A percentile compares a stretch with the other conserved stretches of the same genome.
These are phyloP conservation scores for Pyrus bretschneideri DNA, from an alignment of 306 rosid genomes.

Conservation along the genomic window DNA sequence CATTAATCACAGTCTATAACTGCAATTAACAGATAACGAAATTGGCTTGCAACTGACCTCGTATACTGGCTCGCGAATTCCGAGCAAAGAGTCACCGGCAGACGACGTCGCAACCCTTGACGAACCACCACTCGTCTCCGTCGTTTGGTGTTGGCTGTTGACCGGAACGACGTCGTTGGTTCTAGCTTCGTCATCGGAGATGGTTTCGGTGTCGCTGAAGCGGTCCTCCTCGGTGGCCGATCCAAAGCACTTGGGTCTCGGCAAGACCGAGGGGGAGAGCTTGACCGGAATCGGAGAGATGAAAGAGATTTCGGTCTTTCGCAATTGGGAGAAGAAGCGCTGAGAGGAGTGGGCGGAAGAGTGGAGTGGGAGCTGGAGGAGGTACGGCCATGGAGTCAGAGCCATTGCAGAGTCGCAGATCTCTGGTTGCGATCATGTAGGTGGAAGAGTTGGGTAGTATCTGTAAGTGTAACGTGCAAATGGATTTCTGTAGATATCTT, in stretches of 20 bases:
- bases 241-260: slow-evolving; percentile 36
- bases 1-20: background rate
- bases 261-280: slow-evolving; percentile 8
- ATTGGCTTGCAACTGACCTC: slow-evolving; percentile 40
- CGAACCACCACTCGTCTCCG: slow-evolving; percentile 7
- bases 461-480: background rate
- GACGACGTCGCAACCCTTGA: slow-evolving; percentile 35
- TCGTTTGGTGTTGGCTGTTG: background rate
- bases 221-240: slow-evolving; percentile 64
- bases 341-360: slow-evolving; percentile 28
- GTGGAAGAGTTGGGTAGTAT: background rate
- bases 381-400: slow-evolving; percentile 32
- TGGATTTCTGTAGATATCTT: background rate
- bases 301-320: slow-evolving; percentile 16
- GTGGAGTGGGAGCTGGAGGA: slow-evolving; percentile 45
- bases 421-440: slow-evolving; percentile 36
- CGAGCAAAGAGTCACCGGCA: slow-evolving; percentile 61
- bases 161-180: slow-evolving; percentile 14
- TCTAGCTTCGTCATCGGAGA: slow-evolving; percentile 20
- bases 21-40: background rate
- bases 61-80: slow-evolving; percentile 91
- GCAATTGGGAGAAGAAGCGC: slow-evolving; percentile 25
- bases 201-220: slow-evolving; percentile 38
- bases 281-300: slow-evolving; percentile 18
- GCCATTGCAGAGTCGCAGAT: slow-evolving; percentile 43